Evolutionary conservation across 2,329 filamentous ascomycete genomes (phyloP).

Genomic region (Ascochyta rabiei): DNA sequence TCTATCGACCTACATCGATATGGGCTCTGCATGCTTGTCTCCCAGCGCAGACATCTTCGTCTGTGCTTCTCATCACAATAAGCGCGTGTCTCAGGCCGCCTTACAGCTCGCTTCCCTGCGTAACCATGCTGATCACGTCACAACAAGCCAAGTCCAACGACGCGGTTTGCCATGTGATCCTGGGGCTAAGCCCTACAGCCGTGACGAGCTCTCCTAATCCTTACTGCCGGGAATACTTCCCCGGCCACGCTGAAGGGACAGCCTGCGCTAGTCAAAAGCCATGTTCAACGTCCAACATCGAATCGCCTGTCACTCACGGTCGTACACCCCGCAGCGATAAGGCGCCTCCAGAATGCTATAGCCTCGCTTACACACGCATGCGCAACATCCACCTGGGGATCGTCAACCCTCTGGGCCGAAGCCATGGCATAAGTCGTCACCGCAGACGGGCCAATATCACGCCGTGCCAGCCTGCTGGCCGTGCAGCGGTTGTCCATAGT

Average conservation of each 20-base stretch:
- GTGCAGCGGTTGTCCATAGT: background rate
- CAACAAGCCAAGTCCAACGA: constrained; percentile 3
- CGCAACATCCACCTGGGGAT: constrained; percentile 16
- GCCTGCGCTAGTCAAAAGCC: constrained; percentile 16
- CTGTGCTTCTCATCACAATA: background rate
- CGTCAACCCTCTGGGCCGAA: constrained; percentile 7
- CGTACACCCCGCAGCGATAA: constrained; percentile 12
- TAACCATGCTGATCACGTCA: constrained; percentile 6
- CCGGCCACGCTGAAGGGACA: constrained; percentile 19
- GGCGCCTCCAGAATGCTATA: constrained; percentile 2
- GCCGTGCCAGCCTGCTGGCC: background rate
- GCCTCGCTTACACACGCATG: constrained; percentile 24
- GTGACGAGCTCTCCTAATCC: constrained; percentile 1
- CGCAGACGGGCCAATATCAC: background rate
- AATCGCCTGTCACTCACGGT: constrained; percentile 20
- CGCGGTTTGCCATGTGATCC: constrained; percentile 13
- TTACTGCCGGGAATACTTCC: constrained; percentile 23
- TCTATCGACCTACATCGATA: background rate
- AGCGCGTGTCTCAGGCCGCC: constrained; percentile 10
- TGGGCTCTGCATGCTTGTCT: background rate
- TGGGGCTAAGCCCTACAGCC: constrained; percentile 11
- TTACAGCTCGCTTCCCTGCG: constrained; percentile 4
- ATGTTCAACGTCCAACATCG: constrained; percentile 20
- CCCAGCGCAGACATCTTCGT: background rate
- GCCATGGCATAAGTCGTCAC: constrained; percentile 3